These are phyloP conservation scores for Boehmeria nivea DNA, from an alignment of 306 rosid genomes.

Conservation along the genomic window DNA sequence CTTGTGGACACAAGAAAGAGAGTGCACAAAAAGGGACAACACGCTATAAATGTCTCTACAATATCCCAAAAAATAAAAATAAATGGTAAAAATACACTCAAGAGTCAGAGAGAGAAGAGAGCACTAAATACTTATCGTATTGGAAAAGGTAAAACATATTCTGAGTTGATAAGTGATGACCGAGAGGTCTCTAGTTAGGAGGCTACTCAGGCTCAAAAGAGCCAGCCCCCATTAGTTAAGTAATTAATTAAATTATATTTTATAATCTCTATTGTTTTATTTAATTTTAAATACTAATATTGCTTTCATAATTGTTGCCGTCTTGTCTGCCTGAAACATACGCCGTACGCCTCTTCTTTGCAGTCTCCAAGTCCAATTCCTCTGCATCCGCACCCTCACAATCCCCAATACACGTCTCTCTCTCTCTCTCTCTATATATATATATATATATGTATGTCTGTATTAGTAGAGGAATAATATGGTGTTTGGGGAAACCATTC, in stretches of 20 bases:
- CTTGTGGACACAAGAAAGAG: too few relatives aligned
- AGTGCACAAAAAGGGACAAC: too few relatives aligned
- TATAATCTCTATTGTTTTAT: too few relatives aligned
- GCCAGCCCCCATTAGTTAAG: not conserved
- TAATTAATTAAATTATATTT: too few relatives aligned
- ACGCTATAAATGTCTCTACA: too few relatives aligned
- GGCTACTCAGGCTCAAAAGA: not conserved
- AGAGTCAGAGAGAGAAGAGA: not conserved
- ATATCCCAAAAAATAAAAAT: too few relatives aligned
- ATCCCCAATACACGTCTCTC: not conserved
- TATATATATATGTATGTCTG: too few relatives aligned
- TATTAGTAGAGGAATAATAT: too few relatives aligned
- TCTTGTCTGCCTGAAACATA: constrained; percentile 40
- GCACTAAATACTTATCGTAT: too few relatives aligned
- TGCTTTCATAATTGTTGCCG: constrained; percentile 22
- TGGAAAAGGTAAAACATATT: not conserved
- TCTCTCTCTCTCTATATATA: too few relatives aligned
- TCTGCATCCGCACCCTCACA: constrained; percentile 7
- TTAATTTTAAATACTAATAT: not conserved
- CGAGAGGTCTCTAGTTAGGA: not conserved
- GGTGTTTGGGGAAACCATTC: too few relatives aligned
- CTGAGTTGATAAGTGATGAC: not conserved
- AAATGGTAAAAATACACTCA: too few relatives aligned
- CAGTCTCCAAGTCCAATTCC: constrained; percentile 27
- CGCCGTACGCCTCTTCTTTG: constrained; percentile 39